Evolutionary conservation across 768 basidiomycete species (phyloP), one percentile per base, ranked within the genome.

Genomic region (Xerocomus spinulosus): DNA sequence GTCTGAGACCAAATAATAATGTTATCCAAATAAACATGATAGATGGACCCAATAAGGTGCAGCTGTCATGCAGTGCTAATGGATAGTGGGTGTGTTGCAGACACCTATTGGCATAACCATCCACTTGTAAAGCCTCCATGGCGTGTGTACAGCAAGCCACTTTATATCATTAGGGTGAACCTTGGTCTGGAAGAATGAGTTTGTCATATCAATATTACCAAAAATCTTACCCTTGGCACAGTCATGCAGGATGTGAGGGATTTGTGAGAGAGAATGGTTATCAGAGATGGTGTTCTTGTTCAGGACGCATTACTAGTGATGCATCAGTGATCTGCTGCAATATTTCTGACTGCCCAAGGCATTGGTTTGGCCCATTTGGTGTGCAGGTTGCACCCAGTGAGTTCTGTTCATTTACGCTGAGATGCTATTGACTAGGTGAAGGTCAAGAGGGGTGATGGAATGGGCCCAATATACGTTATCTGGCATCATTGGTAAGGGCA

Each of bases 61-160:
- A 0, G 14, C 41, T 0, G 28, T 21, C 18, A 30, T 30, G 5
- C 10, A 3, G 0, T 9, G 13, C 8, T 30, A 24, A 12, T 42
- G 29, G 6, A 28, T 28, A 28, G 26, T 6, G 9, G 29, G 41
- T 3, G 20, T 7, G 9, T 42, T 42, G 1, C 20, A 10, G 0
- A 43, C 20, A 1, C 30, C 42, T 30, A 32, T 42, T 9, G 20
- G 42, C 42, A 42, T 42, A 5, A 42, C 42, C 2, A 5, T 42
- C 42, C 68, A 78, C 39, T 78, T 72, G 46, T 67, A 76, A 0
- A 61, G 47, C 0, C 76, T 70, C 20, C 68, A 68, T 0, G 67
- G 73, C 0, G 71, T 77, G 0, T 52, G 52, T 1, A 76, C 69
- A 0, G 71, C 73, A 0, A 72, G 74, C 18, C 62, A 59, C 0